These are phyloP conservation scores for Lithospermum erythrorhizon DNA, from an alignment of 257 asterid species.

Conservation along the genomic window DNA sequence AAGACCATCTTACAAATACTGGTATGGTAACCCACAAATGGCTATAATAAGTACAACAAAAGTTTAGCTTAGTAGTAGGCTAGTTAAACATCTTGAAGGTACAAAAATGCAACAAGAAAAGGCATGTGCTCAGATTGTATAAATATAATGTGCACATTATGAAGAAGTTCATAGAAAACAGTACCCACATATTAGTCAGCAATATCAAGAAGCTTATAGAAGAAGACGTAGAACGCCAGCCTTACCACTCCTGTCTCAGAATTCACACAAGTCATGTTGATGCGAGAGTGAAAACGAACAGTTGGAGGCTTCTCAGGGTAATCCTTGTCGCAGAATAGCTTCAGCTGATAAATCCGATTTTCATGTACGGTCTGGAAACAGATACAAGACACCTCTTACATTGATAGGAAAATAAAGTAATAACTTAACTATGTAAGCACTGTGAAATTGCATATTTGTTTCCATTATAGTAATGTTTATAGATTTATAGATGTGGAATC, in stretches of 20 bases:
- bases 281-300: constrained; percentile 35
- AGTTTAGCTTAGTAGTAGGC: too few relatives aligned
- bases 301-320: constrained; percentile 42
- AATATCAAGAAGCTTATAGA: neutral
- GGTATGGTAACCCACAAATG: neutral
- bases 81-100: too few relatives aligned
- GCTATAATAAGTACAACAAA: too few relatives aligned
- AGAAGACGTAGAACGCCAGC: neutral
- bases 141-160: too few relatives aligned
- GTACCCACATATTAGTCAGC: neutral
- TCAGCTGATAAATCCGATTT: constrained; percentile 36
- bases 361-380: constrained; percentile 32
- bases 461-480: neutral
- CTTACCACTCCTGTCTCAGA: constrained; percentile 32
- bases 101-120: too few relatives aligned
- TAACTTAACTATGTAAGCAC: neutral
- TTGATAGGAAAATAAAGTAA: neutral
- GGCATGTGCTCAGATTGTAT: too few relatives aligned
- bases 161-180: too few relatives aligned
- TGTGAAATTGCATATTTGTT: neutral
- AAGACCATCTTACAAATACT: neutral
- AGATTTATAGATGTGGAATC: too few relatives aligned
- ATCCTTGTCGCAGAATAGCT: constrained; percentile 36
- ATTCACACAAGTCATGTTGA: constrained; percentile 37
- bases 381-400: neutral